These are phyloP conservation scores for Oldenlandia corymbosa DNA, from an alignment of 257 asterid species.

Conservation along the genomic window DNA sequence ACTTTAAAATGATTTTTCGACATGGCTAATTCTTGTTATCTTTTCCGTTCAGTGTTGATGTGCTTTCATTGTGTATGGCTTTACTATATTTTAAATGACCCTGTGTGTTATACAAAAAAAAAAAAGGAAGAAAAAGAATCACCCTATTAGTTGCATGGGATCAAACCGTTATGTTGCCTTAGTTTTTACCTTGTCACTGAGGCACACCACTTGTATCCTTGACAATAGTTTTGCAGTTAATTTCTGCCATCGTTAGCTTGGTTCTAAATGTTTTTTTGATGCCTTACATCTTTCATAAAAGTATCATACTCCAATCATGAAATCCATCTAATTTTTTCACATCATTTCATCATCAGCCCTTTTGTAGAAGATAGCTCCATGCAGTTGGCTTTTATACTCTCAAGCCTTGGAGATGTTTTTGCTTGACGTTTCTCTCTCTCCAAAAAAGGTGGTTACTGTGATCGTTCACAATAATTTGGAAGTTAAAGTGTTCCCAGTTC, in stretches of 20 bases:
- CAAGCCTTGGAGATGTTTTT: constrained; percentile 56
- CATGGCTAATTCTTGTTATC: neutral
- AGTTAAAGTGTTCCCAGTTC: constrained; percentile 3
- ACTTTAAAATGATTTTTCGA: too few relatives aligned
- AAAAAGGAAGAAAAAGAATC: too few relatives aligned
- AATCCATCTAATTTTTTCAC: constrained; percentile 37
- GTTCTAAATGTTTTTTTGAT: constrained; percentile 17
- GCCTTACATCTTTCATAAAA: constrained; percentile 26
- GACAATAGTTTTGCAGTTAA: neutral
- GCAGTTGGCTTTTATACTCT: constrained; percentile 59
- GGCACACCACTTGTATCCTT: constrained; percentile 6
- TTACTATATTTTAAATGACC: too few relatives aligned
- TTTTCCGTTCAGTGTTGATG: neutral
- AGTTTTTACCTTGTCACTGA: neutral
- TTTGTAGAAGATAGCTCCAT: constrained; percentile 53
- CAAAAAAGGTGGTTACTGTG: constrained; percentile 47
- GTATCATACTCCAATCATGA: constrained; percentile 24
- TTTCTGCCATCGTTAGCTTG: constrained; percentile 4
- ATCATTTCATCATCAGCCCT: constrained; percentile 45
- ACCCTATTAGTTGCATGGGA: neutral
- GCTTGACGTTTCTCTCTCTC: constrained; percentile 54
- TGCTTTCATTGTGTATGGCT: too few relatives aligned
- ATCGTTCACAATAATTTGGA: constrained; percentile 32
- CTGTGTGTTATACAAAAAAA: too few relatives aligned
- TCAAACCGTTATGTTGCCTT: constrained; percentile 1